Evolutionary conservation across 805 yeast genomes (phyloP), one percentile per base, ranked within the genome.

Genomic region (Metschnikowia similis): DNA sequence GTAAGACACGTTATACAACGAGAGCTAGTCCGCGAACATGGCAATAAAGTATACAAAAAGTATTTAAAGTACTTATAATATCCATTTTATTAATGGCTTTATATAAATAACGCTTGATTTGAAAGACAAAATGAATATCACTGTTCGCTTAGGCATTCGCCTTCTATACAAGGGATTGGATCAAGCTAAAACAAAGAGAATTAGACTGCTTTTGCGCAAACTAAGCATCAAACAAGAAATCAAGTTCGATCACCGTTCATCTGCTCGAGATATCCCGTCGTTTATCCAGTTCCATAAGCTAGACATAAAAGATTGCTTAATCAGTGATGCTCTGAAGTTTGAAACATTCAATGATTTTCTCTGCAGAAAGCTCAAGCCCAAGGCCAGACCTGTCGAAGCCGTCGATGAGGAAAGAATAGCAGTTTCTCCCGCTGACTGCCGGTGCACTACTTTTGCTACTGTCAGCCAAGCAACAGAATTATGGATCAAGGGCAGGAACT

Each of bases 61-160:
- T 21, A 21, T 21, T n/a, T n/a, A n/a, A n/a, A n/a, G n/a, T n/a
- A n/a, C n/a, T n/a, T n/a, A n/a, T n/a, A n/a, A n/a, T n/a, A n/a
- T n/a, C n/a, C n/a, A n/a, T n/a, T n/a, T n/a, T n/a, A n/a, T n/a
- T n/a, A n/a, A n/a, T n/a, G n/a, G n/a, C n/a, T n/a, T n/a, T n/a
- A n/a, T n/a, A n/a, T n/a, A n/a, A n/a, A n/a, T n/a, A n/a, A n/a
- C n/a, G n/a, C n/a, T 78, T 88, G 41, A 82, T n/a, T 67, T 87
- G 61, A 98, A 92, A 64, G 99, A 92, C 60, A 89, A 89, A 60
- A 92, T 94, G 87, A 84, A 91, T 50, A 81, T 87, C 1, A 88
- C 88, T 59, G 94, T 94, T 9, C 75, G 97, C 43, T 63, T 94
- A 35, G 99, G 98, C 0, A 92, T 92, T 47, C 67, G 97, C 40